These are phyloP conservation scores for Fraxinus velutina DNA, from an alignment of 305 asterid species.

Conservation along the genomic window DNA sequence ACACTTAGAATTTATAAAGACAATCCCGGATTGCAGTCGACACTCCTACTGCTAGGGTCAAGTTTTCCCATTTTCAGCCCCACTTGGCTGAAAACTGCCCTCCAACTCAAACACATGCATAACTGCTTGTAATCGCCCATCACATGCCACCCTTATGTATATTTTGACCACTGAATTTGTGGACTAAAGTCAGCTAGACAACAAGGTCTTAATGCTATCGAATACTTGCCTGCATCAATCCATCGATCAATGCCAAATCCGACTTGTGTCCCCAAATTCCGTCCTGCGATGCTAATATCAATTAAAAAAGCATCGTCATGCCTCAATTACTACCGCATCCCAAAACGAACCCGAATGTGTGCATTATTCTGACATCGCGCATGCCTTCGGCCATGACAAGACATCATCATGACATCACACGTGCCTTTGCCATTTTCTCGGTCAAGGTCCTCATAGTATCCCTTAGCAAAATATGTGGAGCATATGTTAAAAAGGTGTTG, in stretches of 20 bases:
- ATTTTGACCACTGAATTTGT: neutral
- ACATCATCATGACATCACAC: neutral
- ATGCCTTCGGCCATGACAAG: neutral
- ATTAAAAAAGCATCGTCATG: neutral
- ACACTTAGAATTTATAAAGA: neutral
- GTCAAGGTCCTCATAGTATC: neutral
- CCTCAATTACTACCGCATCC: neutral
- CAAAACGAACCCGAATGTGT: neutral
- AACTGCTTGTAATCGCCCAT: neutral
- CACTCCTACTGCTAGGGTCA: neutral
- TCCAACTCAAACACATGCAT: neutral
- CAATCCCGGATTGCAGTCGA: neutral
- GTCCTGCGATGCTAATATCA: neutral
- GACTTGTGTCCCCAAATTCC: neutral
- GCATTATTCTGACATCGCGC: neutral
- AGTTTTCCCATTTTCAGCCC: neutral
- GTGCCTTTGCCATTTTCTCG: neutral
- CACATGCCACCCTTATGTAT: neutral
- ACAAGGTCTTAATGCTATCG: neutral
- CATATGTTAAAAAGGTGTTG: neutral
- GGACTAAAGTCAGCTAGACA: neutral
- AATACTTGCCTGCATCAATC: neutral
- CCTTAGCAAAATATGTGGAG: neutral
- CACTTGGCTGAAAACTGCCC: neutral
- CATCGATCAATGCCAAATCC: neutral